Evolutionary conservation across 2,329 filamentous ascomycete species (phyloP), one percentile per base, ranked within the genome.

Genomic region (Cercospora janseana): DNA sequence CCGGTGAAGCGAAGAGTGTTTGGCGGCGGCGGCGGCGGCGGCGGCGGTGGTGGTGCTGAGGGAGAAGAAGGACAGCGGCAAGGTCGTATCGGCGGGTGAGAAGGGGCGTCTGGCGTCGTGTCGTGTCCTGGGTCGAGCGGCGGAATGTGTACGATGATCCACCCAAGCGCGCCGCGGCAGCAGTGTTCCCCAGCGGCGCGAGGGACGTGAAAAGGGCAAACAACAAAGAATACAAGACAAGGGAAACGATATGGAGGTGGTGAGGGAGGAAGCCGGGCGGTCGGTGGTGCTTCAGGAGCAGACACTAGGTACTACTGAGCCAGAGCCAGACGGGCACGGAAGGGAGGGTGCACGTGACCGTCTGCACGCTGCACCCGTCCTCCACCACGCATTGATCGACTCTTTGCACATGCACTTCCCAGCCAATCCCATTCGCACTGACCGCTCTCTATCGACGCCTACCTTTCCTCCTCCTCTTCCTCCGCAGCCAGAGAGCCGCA

Each of bases 141-240:
- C n/a, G 34, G 34, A 38, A 38, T 38, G 34, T 38, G 34, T 38
- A 38, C 34, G 23, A 21, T 12, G n/a, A 38, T 23, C 15, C 34
- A 38, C 4, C 15, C 34, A 10, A 21, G 34, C 34, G 34, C 34
- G 34, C 8, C 18, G 34, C 8, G n/a, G 20, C 20, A 38, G 34
- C 20, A 38, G 34, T 21, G 23, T 18, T 38, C 18, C 18, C 24
- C 20, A 18, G 23, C 20, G 34, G 34, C 34, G 34, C 34, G 34
- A 18, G 34, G 34, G n/a, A n/a, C n/a, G 34, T 13, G 16, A 6
- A n/a, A 21, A 8, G 16, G 34, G 12, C 15, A 21, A n/a, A n/a
- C n/a, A 38, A 38, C 34, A 38, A 38, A 38, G 34, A 38, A 38
- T 38, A 38, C 34, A 38, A 38, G 34, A 21, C 34, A 38, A 38